These are phyloP conservation scores for Lyophyllum decastes DNA, from an alignment of 768 basidiomycete species.

Conservation along the genomic window DNA sequence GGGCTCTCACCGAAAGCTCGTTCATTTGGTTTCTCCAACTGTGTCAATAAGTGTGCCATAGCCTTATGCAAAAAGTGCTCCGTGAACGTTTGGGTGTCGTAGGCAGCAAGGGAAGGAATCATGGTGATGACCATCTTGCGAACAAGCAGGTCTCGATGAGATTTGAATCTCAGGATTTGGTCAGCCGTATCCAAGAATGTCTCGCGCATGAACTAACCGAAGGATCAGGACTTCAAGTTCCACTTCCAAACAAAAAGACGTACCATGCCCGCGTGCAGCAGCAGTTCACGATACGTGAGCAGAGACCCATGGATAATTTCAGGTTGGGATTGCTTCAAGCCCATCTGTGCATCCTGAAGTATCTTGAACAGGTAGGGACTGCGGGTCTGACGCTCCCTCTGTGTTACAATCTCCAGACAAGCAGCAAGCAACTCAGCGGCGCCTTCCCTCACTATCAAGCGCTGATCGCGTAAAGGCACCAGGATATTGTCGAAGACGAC, in stretches of 20 bases:
- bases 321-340: constrained; percentile 76
- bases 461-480: constrained; percentile 83
- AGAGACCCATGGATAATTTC: constrained; percentile 93
- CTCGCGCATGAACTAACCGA: constrained; percentile 79
- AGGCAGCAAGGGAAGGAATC: constrained; percentile 92
- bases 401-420: constrained; percentile 84
- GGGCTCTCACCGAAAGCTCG: constrained; percentile 75
- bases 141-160: constrained; percentile 84
- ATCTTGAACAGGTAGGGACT: constrained; percentile 76
- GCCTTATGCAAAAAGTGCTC: constrained; percentile 90
- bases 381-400: constrained; percentile 66
- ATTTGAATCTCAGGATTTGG: constrained; percentile 84
- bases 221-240: background rate
- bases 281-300: constrained; percentile 86
- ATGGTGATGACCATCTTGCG: constrained; percentile 94
- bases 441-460: constrained; percentile 89
- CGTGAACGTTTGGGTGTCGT: constrained; percentile 91
- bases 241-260: constrained; percentile 26
- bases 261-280: constrained; percentile 94
- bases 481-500: constrained; percentile 93
- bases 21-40: constrained; percentile 87
- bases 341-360: constrained; percentile 84
- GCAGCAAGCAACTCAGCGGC: constrained; percentile 93
- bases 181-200: constrained; percentile 87
- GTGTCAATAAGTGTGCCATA: constrained; percentile 88